Conservation (phyloP, 2,329 filamentous ascomycete species). For the Aureobasidium subglaciale region DNA sequence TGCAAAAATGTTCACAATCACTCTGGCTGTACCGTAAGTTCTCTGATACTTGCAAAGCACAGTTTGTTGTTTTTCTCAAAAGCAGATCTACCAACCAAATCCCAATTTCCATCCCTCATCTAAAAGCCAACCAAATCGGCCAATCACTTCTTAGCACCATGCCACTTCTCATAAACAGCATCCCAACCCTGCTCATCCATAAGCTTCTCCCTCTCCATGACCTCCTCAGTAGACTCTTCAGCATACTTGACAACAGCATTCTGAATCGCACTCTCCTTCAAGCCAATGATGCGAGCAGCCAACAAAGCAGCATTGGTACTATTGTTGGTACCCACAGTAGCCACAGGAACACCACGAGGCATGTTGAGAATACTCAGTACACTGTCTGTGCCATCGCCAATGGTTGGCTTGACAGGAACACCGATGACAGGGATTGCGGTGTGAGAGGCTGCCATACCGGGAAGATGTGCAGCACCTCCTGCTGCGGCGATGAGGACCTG, state of each 20-base stretch:
- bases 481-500: constrained; percentile 43
- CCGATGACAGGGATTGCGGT: constrained; percentile 46
- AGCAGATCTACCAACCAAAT: not conserved
- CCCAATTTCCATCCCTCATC: not conserved
- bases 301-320: constrained; percentile 40
- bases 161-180: constrained; percentile 23
- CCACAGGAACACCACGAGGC: constrained; percentile 39
- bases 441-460: constrained; percentile 45
- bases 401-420: constrained; percentile 43
- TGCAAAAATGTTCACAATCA: not conserved
- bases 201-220: constrained; percentile 54
- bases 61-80: no score
- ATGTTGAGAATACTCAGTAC: constrained; percentile 47
- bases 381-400: constrained; percentile 44
- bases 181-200: constrained; percentile 47
- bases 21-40: not conserved
- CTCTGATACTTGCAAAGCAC: not conserved
- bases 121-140: not conserved
- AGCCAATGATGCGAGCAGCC: constrained; percentile 38
- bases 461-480: constrained; percentile 45
- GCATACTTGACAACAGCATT: constrained; percentile 56
- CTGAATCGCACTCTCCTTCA: constrained; percentile 48
- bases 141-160: constrained; percentile 22
- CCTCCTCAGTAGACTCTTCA: constrained; percentile 55
- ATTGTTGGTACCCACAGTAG: constrained; percentile 41